phyloP scores from a whole-genome alignment of 176 grass and related monocot species.

The Miscanthus lutarioriparius region DNA sequence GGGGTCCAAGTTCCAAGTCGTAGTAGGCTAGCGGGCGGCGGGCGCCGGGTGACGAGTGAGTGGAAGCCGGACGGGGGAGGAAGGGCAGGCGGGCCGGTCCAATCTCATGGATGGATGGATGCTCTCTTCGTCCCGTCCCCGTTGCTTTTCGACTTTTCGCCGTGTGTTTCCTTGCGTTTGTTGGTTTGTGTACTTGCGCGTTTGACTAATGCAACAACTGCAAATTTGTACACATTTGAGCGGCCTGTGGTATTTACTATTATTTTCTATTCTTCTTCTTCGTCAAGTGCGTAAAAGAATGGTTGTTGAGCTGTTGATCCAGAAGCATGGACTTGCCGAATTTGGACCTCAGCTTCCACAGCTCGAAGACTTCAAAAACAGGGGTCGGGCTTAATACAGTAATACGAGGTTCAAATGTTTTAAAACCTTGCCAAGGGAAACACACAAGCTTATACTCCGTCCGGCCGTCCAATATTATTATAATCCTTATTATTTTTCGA shows the following conservation, averaged over 20 bases:
- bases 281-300: background rate
- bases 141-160: background rate
- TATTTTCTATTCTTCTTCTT: background rate
- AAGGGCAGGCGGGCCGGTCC: background rate
- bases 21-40: background rate
- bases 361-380: background rate
- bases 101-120: conserved; percentile 15
- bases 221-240: background rate
- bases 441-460: background rate
- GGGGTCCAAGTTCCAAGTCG: conserved; percentile 30
- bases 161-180: background rate
- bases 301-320: background rate
- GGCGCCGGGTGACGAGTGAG: background rate
- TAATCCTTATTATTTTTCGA: too few relatives aligned
- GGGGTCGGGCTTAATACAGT: background rate
- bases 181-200: background rate
- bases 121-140: background rate
- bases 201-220: conserved; percentile 1
- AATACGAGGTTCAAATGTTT: background rate
- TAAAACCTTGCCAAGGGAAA: background rate
- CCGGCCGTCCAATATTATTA: too few relatives aligned
- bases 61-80: background rate
- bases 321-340: background rate
- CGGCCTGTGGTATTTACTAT: too few relatives aligned
- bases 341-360: background rate